Evolutionary conservation across 2,329 filamentous ascomycete genomes (phyloP).

Genomic region (Tothia fuscella): DNA sequence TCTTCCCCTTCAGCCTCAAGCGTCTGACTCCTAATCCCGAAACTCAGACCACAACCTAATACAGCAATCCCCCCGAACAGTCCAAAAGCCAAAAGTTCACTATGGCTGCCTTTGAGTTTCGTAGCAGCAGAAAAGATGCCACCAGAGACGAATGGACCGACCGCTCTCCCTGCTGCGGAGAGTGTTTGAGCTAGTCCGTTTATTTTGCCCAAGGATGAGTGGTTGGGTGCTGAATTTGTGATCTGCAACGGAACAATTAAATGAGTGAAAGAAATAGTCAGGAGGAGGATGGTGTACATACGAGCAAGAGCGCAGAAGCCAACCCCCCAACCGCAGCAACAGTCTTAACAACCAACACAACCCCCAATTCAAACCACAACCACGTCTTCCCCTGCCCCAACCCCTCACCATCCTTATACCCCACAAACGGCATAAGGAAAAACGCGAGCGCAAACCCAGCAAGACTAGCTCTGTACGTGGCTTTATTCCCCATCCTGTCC

Average conservation of each 20-base stretch:
- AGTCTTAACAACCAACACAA: constrained; percentile 76
- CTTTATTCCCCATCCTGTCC: constrained; percentile 69
- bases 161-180: constrained; percentile 76
- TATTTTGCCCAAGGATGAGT: constrained; percentile 74
- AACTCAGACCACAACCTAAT: constrained; percentile 65
- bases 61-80: constrained; percentile 76
- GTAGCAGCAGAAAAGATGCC: constrained; percentile 72
- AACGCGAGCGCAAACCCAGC: constrained; percentile 74
- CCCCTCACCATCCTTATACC: constrained; percentile 46
- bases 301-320: constrained; percentile 77
- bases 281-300: constrained; percentile 32
- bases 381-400: constrained; percentile 53
- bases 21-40: constrained; percentile 57
- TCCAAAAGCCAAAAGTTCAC: constrained; percentile 77
- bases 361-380: constrained; percentile 70
- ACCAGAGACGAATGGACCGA: constrained; percentile 81
- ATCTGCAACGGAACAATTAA: constrained; percentile 43
- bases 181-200: constrained; percentile 92
- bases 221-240: constrained; percentile 81
- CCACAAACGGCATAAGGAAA: constrained; percentile 78
- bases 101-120: constrained; percentile 66
- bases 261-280: background rate
- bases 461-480: constrained; percentile 68
- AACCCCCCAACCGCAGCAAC: constrained; percentile 80
- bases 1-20: constrained; percentile 47